Percentiles rank a stretch among this genome's conserved stretches.
These are phyloP conservation scores for Flaveria floridana DNA, from an alignment of 140 eudicot species.

Conservation along the genomic window DNA sequence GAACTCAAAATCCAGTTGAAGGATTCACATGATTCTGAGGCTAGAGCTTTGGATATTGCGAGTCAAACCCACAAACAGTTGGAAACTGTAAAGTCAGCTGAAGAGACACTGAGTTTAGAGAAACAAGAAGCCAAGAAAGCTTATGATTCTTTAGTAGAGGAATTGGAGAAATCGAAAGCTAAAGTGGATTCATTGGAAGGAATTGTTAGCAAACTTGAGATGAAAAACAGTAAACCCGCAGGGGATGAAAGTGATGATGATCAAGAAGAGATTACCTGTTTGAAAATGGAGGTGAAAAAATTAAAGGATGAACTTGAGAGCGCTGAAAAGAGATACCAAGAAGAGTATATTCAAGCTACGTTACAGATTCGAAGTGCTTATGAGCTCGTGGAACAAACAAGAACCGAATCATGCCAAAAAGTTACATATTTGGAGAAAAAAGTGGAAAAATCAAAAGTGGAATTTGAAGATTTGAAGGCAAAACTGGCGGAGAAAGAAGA, in stretches of 20 bases:
- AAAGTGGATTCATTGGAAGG: slow-evolving; percentile 54
- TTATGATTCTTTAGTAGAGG: slow-evolving; percentile 45
- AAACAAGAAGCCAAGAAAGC: slow-evolving; percentile 49
- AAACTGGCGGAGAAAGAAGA: slow-evolving; percentile 47
- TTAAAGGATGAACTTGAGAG: slow-evolving; percentile 59
- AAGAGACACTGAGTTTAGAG: slow-evolving; percentile 50
- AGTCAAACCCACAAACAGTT: slow-evolving; percentile 48
- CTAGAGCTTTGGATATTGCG: slow-evolving; percentile 47
- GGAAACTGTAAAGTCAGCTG: slow-evolving; percentile 48
- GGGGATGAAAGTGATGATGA: slow-evolving; percentile 21
- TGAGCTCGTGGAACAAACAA: slow-evolving; percentile 65
- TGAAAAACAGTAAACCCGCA: slow-evolving; percentile 7
- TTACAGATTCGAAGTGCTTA: slow-evolving; percentile 75
- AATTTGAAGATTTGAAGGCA: slow-evolving; percentile 50
- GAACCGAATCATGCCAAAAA: slow-evolving; percentile 47
- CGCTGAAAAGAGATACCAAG: slow-evolving; percentile 70
- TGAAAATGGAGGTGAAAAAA: slow-evolving; percentile 51
- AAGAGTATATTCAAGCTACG: slow-evolving; percentile 66
- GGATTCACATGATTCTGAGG: slow-evolving; percentile 72
- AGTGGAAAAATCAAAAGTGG: slow-evolving; percentile 43
- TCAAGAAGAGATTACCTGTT: slow-evolving; percentile 39
- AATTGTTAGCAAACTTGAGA: slow-evolving; percentile 45
- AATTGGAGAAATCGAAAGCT: slow-evolving; percentile 61
- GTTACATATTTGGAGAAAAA: slow-evolving; percentile 53
- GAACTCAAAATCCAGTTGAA: slow-evolving; percentile 53